Conservation (phyloP, 768 basidiomycete genomes). For the Amanita pallidorosea region DNA sequence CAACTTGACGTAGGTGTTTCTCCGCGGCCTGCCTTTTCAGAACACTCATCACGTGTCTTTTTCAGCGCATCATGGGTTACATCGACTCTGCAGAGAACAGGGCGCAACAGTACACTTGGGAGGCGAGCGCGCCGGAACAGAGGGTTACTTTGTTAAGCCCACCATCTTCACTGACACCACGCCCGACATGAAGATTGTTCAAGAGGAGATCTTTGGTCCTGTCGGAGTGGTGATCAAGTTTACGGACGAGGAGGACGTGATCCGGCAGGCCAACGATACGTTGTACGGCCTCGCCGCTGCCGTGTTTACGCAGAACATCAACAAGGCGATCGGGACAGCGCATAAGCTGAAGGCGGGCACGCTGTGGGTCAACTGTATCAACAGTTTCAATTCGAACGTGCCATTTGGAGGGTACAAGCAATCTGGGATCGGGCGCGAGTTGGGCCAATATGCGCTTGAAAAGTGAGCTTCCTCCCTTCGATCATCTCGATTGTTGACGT, state of each 20-base stretch:
- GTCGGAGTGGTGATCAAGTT: conserved; percentile 72
- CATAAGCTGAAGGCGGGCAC: conserved; percentile 76
- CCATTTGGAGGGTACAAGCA: conserved; percentile 87
- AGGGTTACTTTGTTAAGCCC: conserved; percentile 59
- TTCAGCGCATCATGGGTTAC: conserved; percentile 64
- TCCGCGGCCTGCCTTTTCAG: not conserved
- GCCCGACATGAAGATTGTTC: conserved; percentile 65
- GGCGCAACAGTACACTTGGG: conserved; percentile 62
- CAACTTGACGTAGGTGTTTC: conserved; percentile 52
- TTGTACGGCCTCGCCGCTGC: conserved; percentile 73
- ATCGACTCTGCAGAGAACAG: conserved; percentile 59
- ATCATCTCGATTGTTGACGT: not conserved
- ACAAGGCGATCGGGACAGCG: conserved; percentile 60
- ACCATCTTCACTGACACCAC: conserved; percentile 64
- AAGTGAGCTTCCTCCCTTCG: conserved; percentile 27
- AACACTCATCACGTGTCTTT: not conserved
- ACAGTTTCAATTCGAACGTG: conserved; percentile 39
- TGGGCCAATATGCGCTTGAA: conserved; percentile 65
- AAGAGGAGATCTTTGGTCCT: conserved; percentile 74
- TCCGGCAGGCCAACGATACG: conserved; percentile 51
- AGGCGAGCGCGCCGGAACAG: conserved; percentile 41
- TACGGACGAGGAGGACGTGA: conserved; percentile 34
- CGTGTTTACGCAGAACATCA: conserved; percentile 76
- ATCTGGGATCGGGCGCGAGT: conserved; percentile 71
- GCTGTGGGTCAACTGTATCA: conserved; percentile 54